These are phyloP conservation scores for Penicillium sp. DNA, from an alignment of 2,329 filamentous ascomycete genomes.

Conservation along the genomic window DNA sequence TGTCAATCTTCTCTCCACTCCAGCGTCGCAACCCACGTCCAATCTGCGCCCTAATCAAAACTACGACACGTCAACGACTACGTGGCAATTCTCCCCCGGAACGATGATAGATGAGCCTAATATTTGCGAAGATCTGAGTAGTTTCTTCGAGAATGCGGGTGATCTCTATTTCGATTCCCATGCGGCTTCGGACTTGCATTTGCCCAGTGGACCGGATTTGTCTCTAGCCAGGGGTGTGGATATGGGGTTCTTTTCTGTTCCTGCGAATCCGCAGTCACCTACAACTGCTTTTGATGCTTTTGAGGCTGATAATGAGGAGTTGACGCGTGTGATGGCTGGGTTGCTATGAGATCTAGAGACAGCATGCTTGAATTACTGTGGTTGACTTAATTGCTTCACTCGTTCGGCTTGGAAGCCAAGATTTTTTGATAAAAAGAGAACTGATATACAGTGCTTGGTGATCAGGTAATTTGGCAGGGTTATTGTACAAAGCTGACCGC, in stretches of 20 bases:
- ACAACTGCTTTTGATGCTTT: constrained; percentile 35
- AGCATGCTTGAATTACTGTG: neutral
- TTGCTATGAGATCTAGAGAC: constrained; percentile 30
- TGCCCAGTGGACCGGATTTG: neutral
- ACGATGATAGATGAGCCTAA: constrained; percentile 26
- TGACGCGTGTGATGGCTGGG: constrained; percentile 45
- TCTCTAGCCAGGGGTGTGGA: constrained; percentile 10
- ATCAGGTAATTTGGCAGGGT: neutral
- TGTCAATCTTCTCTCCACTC: constrained; percentile 11
- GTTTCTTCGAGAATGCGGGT: constrained; percentile 66
- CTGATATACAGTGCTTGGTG: neutral
- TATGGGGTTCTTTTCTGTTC: constrained; percentile 19
- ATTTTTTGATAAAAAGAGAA: neutral
- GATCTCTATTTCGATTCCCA: constrained; percentile 45
- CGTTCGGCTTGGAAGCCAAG: neutral
- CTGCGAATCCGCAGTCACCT: constrained; percentile 10
- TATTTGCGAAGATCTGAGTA: constrained; percentile 60
- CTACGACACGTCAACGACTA: constrained; percentile 23
- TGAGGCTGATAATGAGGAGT: constrained; percentile 43
- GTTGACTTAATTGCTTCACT: neutral
- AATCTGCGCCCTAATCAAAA: constrained; percentile 19
- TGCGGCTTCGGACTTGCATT: constrained; percentile 13
- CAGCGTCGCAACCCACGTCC: constrained; percentile 16
- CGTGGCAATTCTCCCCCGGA: constrained; percentile 30
- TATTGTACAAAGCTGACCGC: neutral